phyloP scores from a whole-genome alignment of 202 grass and related monocot genomes.

The Dendrocalamus latiflorus region DNA sequence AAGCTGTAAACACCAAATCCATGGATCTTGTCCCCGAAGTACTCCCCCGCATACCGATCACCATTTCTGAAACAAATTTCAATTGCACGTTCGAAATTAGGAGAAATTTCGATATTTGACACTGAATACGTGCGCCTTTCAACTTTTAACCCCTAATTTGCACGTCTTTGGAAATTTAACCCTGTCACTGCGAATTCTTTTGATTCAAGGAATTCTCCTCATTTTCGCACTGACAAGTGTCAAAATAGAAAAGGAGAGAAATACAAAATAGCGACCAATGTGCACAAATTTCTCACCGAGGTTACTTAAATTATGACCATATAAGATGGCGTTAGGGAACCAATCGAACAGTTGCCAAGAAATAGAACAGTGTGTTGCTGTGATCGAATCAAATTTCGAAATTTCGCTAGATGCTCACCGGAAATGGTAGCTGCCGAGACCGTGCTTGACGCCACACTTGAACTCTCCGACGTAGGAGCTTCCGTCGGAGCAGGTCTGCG shows the following conservation, averaged over 20 bases:
- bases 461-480: constrained; percentile 74
- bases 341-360: constrained; percentile 2
- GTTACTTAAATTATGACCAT: not conserved
- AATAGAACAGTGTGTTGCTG: constrained; percentile 7
- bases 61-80: constrained; percentile 55
- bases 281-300: not conserved
- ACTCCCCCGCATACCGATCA: constrained; percentile 71
- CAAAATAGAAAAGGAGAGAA: too few species aligned
- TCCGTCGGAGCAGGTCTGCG: constrained; percentile 55
- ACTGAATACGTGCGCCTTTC: too few species aligned
- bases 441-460: constrained; percentile 72
- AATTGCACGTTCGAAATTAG: not conserved
- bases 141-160: too few species aligned
- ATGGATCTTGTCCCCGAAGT: constrained; percentile 92
- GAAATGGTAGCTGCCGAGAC: constrained; percentile 67
- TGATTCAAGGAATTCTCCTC: too few species aligned
- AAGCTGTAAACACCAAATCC: constrained; percentile 81
- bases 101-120: too few species aligned
- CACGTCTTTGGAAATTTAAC: too few species aligned
- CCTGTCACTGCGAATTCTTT: too few species aligned
- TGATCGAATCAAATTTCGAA: not conserved
- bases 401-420: constrained; percentile 26
- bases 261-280: not conserved
- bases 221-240: too few species aligned
- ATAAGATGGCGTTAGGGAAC: not conserved